Conservation (phyloP, 345 rosid species). For the Euphorbia peplus region DNA sequence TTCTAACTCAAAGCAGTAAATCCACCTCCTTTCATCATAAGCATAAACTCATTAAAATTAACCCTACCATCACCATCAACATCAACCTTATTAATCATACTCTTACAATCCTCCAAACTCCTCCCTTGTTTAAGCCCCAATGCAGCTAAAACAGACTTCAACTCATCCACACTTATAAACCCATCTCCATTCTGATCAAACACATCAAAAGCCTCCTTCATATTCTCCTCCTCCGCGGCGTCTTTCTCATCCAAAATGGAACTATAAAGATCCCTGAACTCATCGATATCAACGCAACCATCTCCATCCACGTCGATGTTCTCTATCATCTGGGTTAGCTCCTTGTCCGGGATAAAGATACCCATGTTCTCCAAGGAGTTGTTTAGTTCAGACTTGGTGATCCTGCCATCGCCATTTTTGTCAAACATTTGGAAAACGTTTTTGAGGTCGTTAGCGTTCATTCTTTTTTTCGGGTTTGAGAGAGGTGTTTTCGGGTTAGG, state of each 20-base stretch:
- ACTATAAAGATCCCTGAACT: slow-evolving; percentile 58
- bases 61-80: slow-evolving; percentile 91
- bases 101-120: slow-evolving; percentile 64
- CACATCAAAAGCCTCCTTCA: slow-evolving; percentile 85
- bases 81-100: slow-evolving; percentile 76
- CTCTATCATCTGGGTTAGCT: slow-evolving; percentile 38
- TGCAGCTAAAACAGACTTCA: slow-evolving; percentile 61
- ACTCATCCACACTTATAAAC: slow-evolving; percentile 71
- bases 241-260: slow-evolving; percentile 46
- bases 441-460: slow-evolving; percentile 54
- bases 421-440: slow-evolving; percentile 84
- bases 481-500: background rate
- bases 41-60: slow-evolving; percentile 39
- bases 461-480: slow-evolving; percentile 11
- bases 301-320: slow-evolving; percentile 26
- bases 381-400: slow-evolving; percentile 59
- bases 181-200: slow-evolving; percentile 89
- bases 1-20: slow-evolving; percentile 18
- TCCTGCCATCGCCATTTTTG: slow-evolving; percentile 67
- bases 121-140: slow-evolving; percentile 78
- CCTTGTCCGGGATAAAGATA: slow-evolving; percentile 57
- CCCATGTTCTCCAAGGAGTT: slow-evolving; percentile 68
- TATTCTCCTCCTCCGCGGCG: slow-evolving; percentile 56
- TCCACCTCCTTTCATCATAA: slow-evolving; percentile 44
- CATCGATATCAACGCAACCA: slow-evolving; percentile 54